Base-by-base conservation (phyloP, 768 basidiomycete species). In the Naganishia onofrii region DNA sequence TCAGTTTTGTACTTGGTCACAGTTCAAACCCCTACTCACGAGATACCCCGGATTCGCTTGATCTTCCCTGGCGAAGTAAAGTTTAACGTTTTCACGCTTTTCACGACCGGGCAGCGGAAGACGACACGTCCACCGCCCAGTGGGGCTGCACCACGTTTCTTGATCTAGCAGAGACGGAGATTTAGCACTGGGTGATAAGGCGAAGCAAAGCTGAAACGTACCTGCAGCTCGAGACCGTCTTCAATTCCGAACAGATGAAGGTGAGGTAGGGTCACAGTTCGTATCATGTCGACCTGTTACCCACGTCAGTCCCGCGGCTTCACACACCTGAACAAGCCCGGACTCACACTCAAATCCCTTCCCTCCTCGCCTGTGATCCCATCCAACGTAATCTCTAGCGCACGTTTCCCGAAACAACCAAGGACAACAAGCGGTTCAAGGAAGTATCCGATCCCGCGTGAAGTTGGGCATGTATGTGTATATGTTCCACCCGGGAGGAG, bases 21-120 rank as follows among this genome's bases (percentile, higher is more conserved):
- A 4, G 51, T 23, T 34, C 2, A 17, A 44, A 54, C 9, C 19
- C 34, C 10, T 3, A 86, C 93, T 75, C 77, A 96, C 92, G 96
- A 90, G 46, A 98, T 89, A 42, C 96, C 96, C 63, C 96, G 86
- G 81, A 99, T 96, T 72, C 93, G 88, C 80, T 91, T 92, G 69
- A 99, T 88, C 81, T 89, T 91, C 4, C 96, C 96, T 23, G 89
- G 85, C 36, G 94, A 91, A 0, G 93, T 86, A 75, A 98, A 98
- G 77, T 97, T 91, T 60, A 98, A 77, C 17, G 92, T 94, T 78
- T 93, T 97, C 51, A 92, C 87, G 71, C 92, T 89, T 76, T 92
- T 92, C 4, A 97, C 88, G 17, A 92, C 84, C 0, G 96, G 95
- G 74, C 92, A 97, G n/a, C 91, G 80, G 77, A 98, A 95, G 70